Base-by-base conservation (phyloP, 371 early-diverging fungal species). In the Basidiobolus meristosporus region DNA sequence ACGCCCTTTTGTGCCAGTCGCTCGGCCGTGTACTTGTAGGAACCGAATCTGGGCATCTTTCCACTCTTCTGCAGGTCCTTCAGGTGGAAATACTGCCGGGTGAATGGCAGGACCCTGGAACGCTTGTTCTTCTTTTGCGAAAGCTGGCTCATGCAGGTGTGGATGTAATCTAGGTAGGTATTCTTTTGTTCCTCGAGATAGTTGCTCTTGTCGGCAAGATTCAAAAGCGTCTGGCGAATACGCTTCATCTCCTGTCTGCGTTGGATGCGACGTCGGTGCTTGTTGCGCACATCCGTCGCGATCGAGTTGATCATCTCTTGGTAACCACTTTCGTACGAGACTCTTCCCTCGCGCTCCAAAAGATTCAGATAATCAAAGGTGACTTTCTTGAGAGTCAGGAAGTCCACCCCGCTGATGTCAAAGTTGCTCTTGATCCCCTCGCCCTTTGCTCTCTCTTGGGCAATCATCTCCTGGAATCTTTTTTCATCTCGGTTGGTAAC, bases 1-100 rank as follows among this genome's bases (percentile, higher is more conserved):
- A 98, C 86, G 36, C 98, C 95, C 51, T 89, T 84, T 44, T 87
- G 77, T 47, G 82, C 67, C 38, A 99, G 62, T 43, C 82, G 77
- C 43, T 83, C 82, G 9, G 97, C 97, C 12, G 84, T 79, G 62
- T 91, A 96, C 66, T 93, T 95, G 74, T 75, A 97, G 28, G 91
- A 90, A 2, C 99, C 99, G 57, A 91, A 98, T 50, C 81, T 76
- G 2, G 98, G 96, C 35, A 91, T 82, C 18, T 67, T 68, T 7
- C 92, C 95, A 15, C 71, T 46, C 38, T 81, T 77, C 51, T 87
- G 68, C 36, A 95, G 69, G 23, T 79, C 79, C 20, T 75, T 67
- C 46, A 89, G 55, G 54, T 95, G 92, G 66, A 80, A 90, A 53
- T 89, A 93, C 58, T 95, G 98, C 16, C 75, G 67, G 2, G 88